Conservation (phyloP, 2,329 filamentous ascomycete species). For the Diaporthe velutina region DNA sequence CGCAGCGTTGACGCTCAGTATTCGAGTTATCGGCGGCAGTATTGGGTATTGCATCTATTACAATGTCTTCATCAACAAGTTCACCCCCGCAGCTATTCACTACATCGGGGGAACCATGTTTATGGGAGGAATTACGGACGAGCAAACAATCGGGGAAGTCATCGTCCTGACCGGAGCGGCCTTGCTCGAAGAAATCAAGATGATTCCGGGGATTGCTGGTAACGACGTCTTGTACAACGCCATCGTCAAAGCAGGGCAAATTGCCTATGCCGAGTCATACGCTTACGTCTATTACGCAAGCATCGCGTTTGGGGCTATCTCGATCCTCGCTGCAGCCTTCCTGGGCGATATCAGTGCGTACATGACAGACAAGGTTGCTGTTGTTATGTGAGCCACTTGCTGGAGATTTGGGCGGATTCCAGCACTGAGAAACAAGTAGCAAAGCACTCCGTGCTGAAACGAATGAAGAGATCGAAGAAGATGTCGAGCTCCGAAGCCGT, state of each 20-base stretch:
- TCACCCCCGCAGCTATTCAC: slow-evolving; percentile 57
- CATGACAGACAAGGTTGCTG: slow-evolving; percentile 70
- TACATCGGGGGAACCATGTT: slow-evolving; percentile 65
- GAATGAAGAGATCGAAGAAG: not conserved
- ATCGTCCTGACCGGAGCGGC: slow-evolving; percentile 67
- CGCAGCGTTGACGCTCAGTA: slow-evolving; percentile 76
- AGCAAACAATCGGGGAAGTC: slow-evolving; percentile 59
- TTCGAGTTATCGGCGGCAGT: slow-evolving; percentile 76
- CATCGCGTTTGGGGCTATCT: slow-evolving; percentile 70
- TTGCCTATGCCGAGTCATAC: slow-evolving; percentile 70
- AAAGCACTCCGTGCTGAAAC: not conserved
- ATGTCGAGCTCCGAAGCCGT: no score
- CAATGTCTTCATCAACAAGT: slow-evolving; percentile 65
- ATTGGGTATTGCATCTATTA: slow-evolving; percentile 73
- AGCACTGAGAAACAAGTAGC: not conserved
- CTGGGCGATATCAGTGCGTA: slow-evolving; percentile 70
- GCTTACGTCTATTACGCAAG: slow-evolving; percentile 72
- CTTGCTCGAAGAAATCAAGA: slow-evolving; percentile 60
- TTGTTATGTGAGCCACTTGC: slow-evolving; percentile 52
- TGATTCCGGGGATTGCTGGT: slow-evolving; percentile 65
- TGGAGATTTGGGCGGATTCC: no score
- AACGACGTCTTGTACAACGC: slow-evolving; percentile 62
- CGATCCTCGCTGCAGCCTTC: slow-evolving; percentile 69
- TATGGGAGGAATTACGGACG: slow-evolving; percentile 62
- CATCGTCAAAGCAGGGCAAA: slow-evolving; percentile 67